Percentiles rank a stretch among this genome's conserved stretches.
phyloP scores from a whole-genome alignment of 768 basidiomycete genomes.

The Peribolospora baueri region DNA sequence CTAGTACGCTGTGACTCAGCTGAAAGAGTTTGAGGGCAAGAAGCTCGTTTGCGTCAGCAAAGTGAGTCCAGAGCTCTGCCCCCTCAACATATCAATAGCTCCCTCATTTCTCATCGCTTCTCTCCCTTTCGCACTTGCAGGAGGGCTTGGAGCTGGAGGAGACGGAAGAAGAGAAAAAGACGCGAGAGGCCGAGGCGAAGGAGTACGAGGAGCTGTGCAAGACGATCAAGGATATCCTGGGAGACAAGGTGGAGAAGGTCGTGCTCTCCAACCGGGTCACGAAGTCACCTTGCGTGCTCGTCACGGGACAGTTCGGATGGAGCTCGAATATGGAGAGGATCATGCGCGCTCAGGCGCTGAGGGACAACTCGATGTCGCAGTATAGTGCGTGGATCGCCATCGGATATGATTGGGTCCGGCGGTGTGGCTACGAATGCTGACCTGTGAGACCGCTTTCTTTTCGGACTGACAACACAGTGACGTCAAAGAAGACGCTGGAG shows the following conservation, averaged over 20 bases:
- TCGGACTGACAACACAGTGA: no score
- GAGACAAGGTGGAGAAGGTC: conserved; percentile 99
- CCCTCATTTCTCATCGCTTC: no score
- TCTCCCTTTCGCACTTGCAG: conserved; percentile 5
- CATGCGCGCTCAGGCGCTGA: conserved; percentile 96
- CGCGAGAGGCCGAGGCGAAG: conserved; percentile 58
- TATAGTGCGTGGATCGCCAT: conserved; percentile 33
- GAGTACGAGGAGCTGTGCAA: conserved; percentile 72
- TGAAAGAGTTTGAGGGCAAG: conserved; percentile 97
- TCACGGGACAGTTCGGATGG: conserved; percentile 96
- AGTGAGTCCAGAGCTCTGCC: no score
- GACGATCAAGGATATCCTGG: conserved; percentile 90
- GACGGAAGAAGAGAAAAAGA: conserved; percentile 88
- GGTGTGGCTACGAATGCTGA: no score
- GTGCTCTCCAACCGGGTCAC: conserved; percentile 97
- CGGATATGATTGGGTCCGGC: no score
- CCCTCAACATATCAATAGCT: no score
- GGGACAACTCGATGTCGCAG: conserved; percentile 89
- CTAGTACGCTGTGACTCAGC: conserved; percentile 73
- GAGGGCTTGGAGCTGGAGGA: conserved; percentile 98
- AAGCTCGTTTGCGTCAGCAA: conserved; percentile 95
- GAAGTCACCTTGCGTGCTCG: conserved; percentile 31
- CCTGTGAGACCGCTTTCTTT: no score
- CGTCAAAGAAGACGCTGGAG: conserved; percentile 74
- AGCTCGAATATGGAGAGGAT: conserved; percentile 93